Base-by-base conservation (phyloP, 164 flowering plant species). In the Vitis rupestris region DNA sequence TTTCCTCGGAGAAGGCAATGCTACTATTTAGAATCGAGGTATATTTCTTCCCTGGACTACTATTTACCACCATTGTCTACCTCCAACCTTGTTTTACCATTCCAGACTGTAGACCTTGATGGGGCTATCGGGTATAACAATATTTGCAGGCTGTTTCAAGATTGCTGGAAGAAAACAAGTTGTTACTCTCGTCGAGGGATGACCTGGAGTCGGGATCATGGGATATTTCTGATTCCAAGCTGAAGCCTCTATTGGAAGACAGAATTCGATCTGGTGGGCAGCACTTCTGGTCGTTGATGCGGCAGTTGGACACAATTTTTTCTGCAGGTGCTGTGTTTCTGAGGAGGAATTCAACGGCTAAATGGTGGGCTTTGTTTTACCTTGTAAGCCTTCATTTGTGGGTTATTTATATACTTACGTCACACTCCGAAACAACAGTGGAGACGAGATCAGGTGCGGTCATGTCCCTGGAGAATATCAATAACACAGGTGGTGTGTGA, bases 1-100 rank as follows among this genome's bases (percentile, higher is more conserved):
- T 95, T 16, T 82, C 99, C 64, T 91, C 98, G 4, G 97, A 95
- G 86, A 95, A 95, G 82, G 96, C 97, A 9, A 90, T 80, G 19
- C 68, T 89, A 63, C 66, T 70, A 50, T 89, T 95, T 60, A 86
- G 94, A 74, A 89, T 88, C n/a, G 99, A 95, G 97, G 99, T 94
- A 86, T 56, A 50, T 9, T 66, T 17, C 53, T 55, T 15, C 5
- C 3, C 54, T 37, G 53, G 17, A 60, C 44, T 37, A 37, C 44
- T 37, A 37, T 37, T 6, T 37, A 37, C 44, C 7, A 6, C 44
- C 44, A 37, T 37, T 37, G 7, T 37, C 44, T 37, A 37, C 44
- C 44, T 37, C 44, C 44, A 37, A 37, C 44, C 7, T 4, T 37
- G 7, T 6, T 6, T 37, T 37, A 37, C 44, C 44, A 37, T 37